Base-by-base conservation (phyloP, 805 yeast species). In the Jamesozyma lodderae region DNA sequence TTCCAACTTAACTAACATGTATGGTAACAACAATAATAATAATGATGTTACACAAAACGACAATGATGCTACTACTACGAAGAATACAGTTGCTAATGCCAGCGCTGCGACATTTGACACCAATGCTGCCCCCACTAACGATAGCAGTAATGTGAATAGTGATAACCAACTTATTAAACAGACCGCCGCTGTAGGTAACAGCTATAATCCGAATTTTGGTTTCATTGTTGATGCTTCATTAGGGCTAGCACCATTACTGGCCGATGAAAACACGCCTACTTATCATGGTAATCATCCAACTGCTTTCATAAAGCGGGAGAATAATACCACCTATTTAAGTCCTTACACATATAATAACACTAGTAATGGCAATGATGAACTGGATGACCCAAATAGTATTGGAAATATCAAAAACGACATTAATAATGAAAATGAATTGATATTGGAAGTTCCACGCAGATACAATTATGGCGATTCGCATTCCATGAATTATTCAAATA, bases 171-270 rank as follows among this genome's bases (percentile, higher is more conserved):
- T 7, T 26, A 26, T 15, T 27, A 16, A 6, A 7, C 7, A 5
- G 8, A 5, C 18, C 3, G 28, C 18, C 27, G 8, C 3, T 6
- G 16, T 13, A 21, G 27, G 11, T 8, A 21, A 19, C 14, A 27
- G 21, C 17, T 37, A 24, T 40, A 38, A 36, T 14, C 38, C 52
- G 2, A 65, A 62, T 38, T 60, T 59, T 48, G 86, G 79, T 41
- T 81, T 79, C 56, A 82, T 81, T n/a, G 85, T 85, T 3, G 92
- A 82, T 60, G 90, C 86, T 1, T 82, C 90, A 0, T 60, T 81
- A 29, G 90, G 90, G 1, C 61, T 82, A 38, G 86, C 83, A 2
- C 81, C 81, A 8, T 69, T 81, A 49, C 59, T 81, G 40, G 81
- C 24, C 3, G 37, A 35, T 15, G 33, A 31, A 3, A 17, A 15